phyloP scores from a whole-genome alignment of 441 rosid species.

The Rhodomyrtus psidioides region DNA sequence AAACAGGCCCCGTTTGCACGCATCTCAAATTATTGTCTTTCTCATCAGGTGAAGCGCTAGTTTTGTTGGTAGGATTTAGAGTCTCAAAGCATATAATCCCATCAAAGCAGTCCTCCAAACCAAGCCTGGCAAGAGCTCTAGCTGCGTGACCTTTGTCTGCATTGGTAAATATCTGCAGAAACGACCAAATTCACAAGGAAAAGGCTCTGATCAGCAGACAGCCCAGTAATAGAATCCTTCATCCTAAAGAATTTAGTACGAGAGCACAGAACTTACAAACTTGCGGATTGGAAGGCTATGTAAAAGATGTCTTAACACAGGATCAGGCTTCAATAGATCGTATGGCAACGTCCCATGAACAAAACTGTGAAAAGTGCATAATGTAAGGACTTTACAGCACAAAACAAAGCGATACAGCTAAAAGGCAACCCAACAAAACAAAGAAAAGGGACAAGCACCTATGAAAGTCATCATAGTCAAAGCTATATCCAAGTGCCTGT shows the following conservation, averaged over 20 bases:
- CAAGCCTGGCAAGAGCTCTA: conserved; percentile 56
- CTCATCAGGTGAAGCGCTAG: conserved; percentile 9
- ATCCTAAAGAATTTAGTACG: not conserved
- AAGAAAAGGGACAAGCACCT: conserved; percentile 26
- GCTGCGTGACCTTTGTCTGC: conserved; percentile 69
- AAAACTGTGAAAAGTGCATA: conserved; percentile 6
- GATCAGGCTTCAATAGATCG: conserved; percentile 63
- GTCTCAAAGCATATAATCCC: conserved; percentile 71
- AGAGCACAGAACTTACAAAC: conserved; percentile 43
- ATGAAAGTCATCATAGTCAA: conserved; percentile 78
- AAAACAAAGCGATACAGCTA: conserved; percentile 49
- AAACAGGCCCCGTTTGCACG: not conserved
- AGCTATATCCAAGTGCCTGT: conserved; percentile 70
- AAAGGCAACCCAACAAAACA: conserved; percentile 13
- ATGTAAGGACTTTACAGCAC: not conserved
- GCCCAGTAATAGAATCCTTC: not conserved
- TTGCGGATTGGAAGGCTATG: conserved; percentile 65
- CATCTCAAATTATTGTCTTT: not conserved
- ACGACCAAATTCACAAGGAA: not conserved
- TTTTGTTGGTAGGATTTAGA: conserved; percentile 37
- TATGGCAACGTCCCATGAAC: conserved; percentile 89
- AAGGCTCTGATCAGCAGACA: not conserved
- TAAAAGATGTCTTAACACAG: conserved; percentile 55
- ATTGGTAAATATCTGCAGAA: conserved; percentile 61
- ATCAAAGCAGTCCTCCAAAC: conserved; percentile 86